Conservation (phyloP, 1,284 basidiomycete species). For the Ustilago hordei region DNA sequence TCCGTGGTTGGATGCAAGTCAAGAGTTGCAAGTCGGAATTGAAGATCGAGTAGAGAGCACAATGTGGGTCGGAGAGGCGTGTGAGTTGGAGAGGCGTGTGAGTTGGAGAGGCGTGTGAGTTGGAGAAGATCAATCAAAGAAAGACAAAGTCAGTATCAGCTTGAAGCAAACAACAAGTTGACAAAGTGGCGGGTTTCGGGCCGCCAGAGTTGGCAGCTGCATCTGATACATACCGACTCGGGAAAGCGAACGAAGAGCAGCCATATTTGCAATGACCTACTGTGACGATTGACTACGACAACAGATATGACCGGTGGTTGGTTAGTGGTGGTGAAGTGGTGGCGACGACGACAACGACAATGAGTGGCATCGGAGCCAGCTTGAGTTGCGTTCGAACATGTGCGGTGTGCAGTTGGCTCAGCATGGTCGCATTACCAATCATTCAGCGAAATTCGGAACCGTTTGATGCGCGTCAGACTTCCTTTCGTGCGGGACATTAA, state of each 20-base stretch:
- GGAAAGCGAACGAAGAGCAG: conserved; percentile 46
- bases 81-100: not conserved
- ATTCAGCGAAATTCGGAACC: conserved; percentile 33
- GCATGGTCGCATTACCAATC: conserved; percentile 53
- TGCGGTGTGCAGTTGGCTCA: conserved; percentile 1
- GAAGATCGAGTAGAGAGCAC: no score
- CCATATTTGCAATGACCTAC: conserved; percentile 31
- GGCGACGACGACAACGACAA: conserved; percentile 14
- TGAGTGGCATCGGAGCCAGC: not conserved
- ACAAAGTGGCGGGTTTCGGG: conserved; percentile 2
- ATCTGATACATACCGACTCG: conserved; percentile 43
- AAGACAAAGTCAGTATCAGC: conserved; percentile 3
- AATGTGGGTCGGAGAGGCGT: not conserved
- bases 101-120: not conserved
- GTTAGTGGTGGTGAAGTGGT: conserved; percentile 10
- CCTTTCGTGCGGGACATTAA: conserved; percentile 18
- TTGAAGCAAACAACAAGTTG: not conserved
- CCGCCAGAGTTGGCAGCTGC: not conserved
- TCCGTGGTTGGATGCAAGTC: not conserved
- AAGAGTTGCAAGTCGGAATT: no score
- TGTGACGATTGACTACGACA: not conserved
- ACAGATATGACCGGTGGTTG: not conserved
- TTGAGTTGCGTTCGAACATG: not conserved
- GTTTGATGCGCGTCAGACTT: conserved; percentile 20
- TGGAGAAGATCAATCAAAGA: not conserved